These are phyloP conservation scores for Diplodia mutila DNA, from an alignment of 2,329 filamentous ascomycete genomes.

Conservation along the genomic window DNA sequence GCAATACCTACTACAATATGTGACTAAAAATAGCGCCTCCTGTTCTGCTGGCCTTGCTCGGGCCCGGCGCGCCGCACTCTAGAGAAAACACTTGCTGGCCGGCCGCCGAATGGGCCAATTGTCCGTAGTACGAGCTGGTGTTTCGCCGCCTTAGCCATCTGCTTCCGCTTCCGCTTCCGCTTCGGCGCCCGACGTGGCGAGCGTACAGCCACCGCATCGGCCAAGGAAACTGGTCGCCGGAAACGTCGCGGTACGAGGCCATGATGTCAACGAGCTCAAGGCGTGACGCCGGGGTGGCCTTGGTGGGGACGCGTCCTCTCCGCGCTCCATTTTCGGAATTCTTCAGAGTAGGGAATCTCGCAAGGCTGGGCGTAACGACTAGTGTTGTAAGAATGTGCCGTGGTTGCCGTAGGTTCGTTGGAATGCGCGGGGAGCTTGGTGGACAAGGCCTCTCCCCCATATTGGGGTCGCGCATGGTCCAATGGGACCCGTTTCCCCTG, in stretches of 20 bases:
- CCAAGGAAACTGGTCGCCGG: neutral
- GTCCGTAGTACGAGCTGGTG: neutral
- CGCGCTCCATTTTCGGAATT: neutral
- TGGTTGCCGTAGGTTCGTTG: neutral
- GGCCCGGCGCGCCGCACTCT: neutral
- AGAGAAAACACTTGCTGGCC: neutral
- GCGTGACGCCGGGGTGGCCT: neutral
- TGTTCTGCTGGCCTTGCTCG: neutral
- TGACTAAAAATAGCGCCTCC: constrained; percentile 20
- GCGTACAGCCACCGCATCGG: constrained; percentile 11
- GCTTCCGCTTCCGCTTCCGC: neutral
- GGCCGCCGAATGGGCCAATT: neutral
- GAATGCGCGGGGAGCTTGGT: neutral
- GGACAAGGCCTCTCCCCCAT: neutral
- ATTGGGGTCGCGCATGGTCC: neutral
- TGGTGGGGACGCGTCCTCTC: neutral
- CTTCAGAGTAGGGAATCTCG: neutral
- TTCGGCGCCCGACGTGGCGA: neutral
- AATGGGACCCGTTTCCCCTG: neutral
- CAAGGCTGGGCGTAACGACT: neutral
- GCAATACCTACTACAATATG: neutral
- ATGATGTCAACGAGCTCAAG: neutral
- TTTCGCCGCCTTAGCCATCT: constrained; percentile 1
- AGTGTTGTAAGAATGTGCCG: neutral
- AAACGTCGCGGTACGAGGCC: constrained; percentile 7